Conservation (phyloP, 2,329 filamentous ascomycete species). For the Capronia epimyces region DNA sequence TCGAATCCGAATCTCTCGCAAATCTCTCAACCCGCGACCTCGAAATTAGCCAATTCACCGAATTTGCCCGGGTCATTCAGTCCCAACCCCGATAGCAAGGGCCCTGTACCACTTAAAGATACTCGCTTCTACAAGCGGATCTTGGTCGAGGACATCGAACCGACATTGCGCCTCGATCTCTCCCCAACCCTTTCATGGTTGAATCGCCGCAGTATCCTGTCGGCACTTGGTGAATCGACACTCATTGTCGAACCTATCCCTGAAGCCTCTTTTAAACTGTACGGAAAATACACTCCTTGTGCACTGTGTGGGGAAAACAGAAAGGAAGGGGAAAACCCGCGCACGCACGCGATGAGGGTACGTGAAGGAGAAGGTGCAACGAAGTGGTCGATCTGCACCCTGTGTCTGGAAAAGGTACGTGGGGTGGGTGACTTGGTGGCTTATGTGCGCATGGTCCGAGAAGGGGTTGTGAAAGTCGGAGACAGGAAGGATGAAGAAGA, state of each 20-base stretch:
- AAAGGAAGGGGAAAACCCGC: slow-evolving; percentile 63
- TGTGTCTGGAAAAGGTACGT: slow-evolving; percentile 76
- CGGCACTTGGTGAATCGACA: slow-evolving; percentile 74
- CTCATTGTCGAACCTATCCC: slow-evolving; percentile 86
- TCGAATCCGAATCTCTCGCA: slow-evolving; percentile 50
- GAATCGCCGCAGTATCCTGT: slow-evolving; percentile 75
- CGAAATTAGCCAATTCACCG: slow-evolving; percentile 55
- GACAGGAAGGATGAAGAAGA: slow-evolving; percentile 77
- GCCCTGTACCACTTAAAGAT: slow-evolving; percentile 64
- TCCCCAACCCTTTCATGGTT: slow-evolving; percentile 93
- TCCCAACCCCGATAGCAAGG: slow-evolving; percentile 33
- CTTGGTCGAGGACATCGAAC: slow-evolving; percentile 86
- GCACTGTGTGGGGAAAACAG: slow-evolving; percentile 82
- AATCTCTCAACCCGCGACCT: slow-evolving; percentile 56
- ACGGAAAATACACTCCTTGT: slow-evolving; percentile 56
- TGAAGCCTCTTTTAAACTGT: slow-evolving; percentile 43
- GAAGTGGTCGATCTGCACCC: slow-evolving; percentile 81
- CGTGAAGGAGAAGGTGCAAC: slow-evolving; percentile 82
- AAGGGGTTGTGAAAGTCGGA: slow-evolving; percentile 72
- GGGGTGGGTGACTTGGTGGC: slow-evolving; percentile 89
- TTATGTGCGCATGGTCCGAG: slow-evolving; percentile 84
- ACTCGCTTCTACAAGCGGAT: slow-evolving; percentile 91
- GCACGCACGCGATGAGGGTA: slow-evolving; percentile 82
- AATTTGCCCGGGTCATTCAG: slow-evolving; percentile 41
- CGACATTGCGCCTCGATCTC: slow-evolving; percentile 79